These are phyloP conservation scores for Dothistroma pini DNA, from an alignment of 2,329 filamentous ascomycete species.

Conservation along the genomic window DNA sequence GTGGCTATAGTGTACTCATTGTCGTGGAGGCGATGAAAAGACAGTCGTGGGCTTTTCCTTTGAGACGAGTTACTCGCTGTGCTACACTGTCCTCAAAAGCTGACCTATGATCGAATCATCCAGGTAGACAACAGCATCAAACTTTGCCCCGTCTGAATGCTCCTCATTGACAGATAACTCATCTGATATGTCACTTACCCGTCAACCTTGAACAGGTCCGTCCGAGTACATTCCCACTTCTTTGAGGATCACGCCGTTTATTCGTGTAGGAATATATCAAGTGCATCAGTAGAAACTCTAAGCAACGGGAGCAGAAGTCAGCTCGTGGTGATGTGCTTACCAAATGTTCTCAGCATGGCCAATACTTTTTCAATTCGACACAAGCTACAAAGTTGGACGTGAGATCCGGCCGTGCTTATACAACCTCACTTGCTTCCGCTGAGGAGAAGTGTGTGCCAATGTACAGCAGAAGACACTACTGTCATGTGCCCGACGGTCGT, in stretches of 20 bases:
- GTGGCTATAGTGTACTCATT: neutral
- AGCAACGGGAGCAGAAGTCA: too few relatives aligned
- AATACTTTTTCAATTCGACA: constrained; percentile 40
- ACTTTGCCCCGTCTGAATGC: neutral
- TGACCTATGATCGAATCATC: neutral
- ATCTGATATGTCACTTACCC: neutral
- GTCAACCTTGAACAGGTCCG: constrained; percentile 4
- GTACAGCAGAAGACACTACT: constrained; percentile 47
- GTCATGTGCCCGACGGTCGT: constrained; percentile 47
- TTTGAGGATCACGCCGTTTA: constrained; percentile 34
- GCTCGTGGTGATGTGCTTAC: too few relatives aligned
- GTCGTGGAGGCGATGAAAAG: neutral
- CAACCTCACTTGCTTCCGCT: constrained; percentile 37
- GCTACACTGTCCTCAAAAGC: neutral
- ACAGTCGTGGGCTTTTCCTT: neutral
- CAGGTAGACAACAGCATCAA: neutral
- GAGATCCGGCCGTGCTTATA: constrained; percentile 36
- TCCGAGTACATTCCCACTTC: constrained; percentile 44
- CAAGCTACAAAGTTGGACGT: constrained; percentile 47
- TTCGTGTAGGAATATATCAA: constrained; percentile 8
- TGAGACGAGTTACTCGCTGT: neutral
- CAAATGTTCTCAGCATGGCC: constrained; percentile 33
- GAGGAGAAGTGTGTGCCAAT: constrained; percentile 48
- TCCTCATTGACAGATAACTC: neutral
- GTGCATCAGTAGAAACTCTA: too few relatives aligned